Base-by-base conservation (phyloP, 257 asterid species). In the Fraxinus quadrangulata region DNA sequence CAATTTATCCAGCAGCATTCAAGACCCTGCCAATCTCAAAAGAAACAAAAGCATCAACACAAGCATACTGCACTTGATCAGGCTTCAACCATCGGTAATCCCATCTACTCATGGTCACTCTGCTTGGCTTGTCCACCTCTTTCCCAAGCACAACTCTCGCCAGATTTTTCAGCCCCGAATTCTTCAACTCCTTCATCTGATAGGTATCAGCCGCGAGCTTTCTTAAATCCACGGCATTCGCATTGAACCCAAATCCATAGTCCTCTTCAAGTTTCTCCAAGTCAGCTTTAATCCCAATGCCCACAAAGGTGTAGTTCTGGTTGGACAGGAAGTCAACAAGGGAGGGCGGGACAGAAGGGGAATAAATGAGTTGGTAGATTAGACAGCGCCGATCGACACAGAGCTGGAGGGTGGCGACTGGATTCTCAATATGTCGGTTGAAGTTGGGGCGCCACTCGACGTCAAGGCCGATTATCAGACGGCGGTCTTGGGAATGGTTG, bases 351-450 rank as follows among this genome's bases (percentile, higher is more conserved):
- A 84, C 74, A 2, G 30, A 42, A 10, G 2, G 0, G 34, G 83
- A 69, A 59, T 65, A 68, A 59, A 84, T 77, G 68, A 82, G 77
- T 6, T 84, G 90, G 33, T 84, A 72, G 40, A 86, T 75, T 23
- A 86, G 82, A 80, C 90, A 86, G 7, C 88, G 86, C 3, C 77
- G 75, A 5, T 74, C 90, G 5, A 82, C 85, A 65, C 90, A 86
- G 34, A 84, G 84, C 42, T 86, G 90, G 79, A 86, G 69, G 1
- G 73, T 76, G 0, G 80, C 80, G 17, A 70, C 77, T 1, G 83
- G 80, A 77, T 79, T 49, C 31, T 66, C 73, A 0, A 0, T 13
- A 0, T 45, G 13, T 6, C 59, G 24, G 6, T 1, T 17, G 45
- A 63, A 78, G 23, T 63, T 67, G 0, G 79, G 79, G 16, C 31